Percentiles rank a stretch among this genome's conserved stretches.
These are phyloP conservation scores for Zygosaccharomyces pseudobailii DNA, from an alignment of 1,139 yeast genomes.

Conservation along the genomic window DNA sequence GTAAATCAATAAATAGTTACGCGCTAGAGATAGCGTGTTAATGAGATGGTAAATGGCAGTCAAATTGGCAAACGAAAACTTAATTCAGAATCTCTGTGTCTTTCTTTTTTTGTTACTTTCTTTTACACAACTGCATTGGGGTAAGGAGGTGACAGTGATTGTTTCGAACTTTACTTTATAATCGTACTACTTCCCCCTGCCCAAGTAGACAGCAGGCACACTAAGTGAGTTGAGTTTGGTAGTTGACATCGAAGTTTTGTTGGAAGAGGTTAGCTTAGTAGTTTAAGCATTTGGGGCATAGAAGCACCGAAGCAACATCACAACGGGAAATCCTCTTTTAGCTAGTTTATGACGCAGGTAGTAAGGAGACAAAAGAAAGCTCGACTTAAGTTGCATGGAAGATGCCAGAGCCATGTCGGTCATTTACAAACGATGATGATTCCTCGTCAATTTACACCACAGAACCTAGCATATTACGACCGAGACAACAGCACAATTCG, in stretches of 20 bases:
- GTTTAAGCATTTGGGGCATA: neutral
- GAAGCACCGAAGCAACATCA: neutral
- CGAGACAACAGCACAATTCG: slow-evolving; percentile 1
- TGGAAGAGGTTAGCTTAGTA: neutral
- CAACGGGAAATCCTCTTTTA: neutral
- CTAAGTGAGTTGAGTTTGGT: neutral
- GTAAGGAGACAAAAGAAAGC: neutral
- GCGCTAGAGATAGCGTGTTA: neutral
- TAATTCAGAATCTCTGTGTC: neutral
- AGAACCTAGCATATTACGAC: neutral
- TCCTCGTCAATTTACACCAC: slow-evolving; percentile 2
- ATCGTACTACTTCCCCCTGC: neutral
- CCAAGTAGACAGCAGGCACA: neutral
- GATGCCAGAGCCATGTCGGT: slow-evolving; percentile 3
- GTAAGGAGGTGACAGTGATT: neutral
- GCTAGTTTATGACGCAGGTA: neutral
- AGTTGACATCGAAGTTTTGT: neutral
- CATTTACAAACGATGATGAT: neutral
- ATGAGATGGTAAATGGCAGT: neutral
- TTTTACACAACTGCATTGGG: neutral
- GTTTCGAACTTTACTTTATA: neutral
- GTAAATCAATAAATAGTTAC: slow-evolving; percentile 1
- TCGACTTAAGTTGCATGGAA: neutral
- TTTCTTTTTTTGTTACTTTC: neutral
- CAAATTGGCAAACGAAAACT: neutral